These are phyloP conservation scores for Colletotrichum eremochloae DNA, from an alignment of 2,329 filamentous ascomycete species.

Conservation along the genomic window DNA sequence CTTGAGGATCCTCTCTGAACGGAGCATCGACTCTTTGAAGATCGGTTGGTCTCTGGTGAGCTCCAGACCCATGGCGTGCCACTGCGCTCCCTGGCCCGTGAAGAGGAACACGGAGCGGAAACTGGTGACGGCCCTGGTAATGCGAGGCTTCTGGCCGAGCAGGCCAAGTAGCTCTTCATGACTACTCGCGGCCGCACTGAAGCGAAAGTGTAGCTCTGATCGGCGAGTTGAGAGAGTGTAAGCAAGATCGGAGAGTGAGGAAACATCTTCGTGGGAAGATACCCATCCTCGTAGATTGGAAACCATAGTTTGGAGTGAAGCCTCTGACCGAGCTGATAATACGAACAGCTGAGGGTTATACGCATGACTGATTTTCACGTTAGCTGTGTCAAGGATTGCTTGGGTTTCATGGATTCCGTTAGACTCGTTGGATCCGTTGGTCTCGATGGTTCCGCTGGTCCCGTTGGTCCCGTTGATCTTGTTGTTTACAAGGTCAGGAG, in stretches of 20 bases:
- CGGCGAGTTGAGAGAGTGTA: slow-evolving; percentile 29
- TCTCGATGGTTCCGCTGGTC: too few relatives aligned
- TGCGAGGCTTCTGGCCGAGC: slow-evolving; percentile 5
- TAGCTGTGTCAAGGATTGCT: not conserved
- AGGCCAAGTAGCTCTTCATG: not conserved
- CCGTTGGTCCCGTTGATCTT: too few relatives aligned
- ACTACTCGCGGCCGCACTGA: slow-evolving; percentile 1
- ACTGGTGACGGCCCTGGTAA: slow-evolving; percentile 2
- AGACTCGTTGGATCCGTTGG: not conserved
- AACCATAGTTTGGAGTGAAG: not conserved
- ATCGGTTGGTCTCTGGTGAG: slow-evolving; percentile 52
- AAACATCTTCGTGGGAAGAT: not conserved
- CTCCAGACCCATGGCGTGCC: slow-evolving; percentile 42
- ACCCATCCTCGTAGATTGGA: slow-evolving; percentile 9
- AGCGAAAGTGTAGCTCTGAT: slow-evolving; percentile 1
- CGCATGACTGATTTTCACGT: not conserved
- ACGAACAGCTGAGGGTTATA: slow-evolving; percentile 54
- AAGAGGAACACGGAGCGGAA: slow-evolving; percentile 44
- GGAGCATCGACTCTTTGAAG: slow-evolving; percentile 48
- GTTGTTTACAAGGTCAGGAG: not conserved
- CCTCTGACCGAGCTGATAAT: slow-evolving; percentile 52
- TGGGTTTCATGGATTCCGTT: not conserved
- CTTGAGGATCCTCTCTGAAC: slow-evolving; percentile 43
- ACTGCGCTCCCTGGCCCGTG: slow-evolving; percentile 48
- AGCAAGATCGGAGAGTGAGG: slow-evolving; percentile 26